A percentile compares a stretch with the other conserved stretches of the same genome.
Evolutionary conservation across 169 alveolate species (phyloP).

Genomic region (Plasmodium malariae): DNA sequence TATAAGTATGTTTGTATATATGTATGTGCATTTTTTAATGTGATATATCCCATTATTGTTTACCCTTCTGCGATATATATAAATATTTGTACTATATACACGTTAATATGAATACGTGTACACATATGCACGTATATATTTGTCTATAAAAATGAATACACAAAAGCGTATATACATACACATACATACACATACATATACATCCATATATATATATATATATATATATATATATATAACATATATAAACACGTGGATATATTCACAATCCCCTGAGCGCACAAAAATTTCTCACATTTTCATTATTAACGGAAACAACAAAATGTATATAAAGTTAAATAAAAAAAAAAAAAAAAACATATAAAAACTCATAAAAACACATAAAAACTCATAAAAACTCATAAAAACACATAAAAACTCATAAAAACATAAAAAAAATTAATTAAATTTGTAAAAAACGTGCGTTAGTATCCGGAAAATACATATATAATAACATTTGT

Average conservation of each 20-base stretch:
- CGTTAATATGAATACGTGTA: not conserved
- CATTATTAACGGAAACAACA: not conserved
- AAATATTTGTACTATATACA: too few species aligned
- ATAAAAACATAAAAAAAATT: too few species aligned
- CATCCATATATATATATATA: not conserved
- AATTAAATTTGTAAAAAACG: too few species aligned
- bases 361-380: too few species aligned
- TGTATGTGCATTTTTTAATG: too few species aligned
- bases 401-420: too few species aligned
- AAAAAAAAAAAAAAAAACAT: not conserved
- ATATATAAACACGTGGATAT: not conserved
- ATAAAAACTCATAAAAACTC: too few species aligned
- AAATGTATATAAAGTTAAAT: not conserved
- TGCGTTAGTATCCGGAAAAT: too few species aligned
- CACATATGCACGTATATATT: not conserved
- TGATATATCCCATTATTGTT: too few species aligned
- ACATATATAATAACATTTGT: too few species aligned
- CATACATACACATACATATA: not conserved
- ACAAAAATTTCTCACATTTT: not conserved
- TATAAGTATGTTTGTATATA: too few species aligned
- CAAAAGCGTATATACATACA: not conserved
- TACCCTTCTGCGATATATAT: too few species aligned
- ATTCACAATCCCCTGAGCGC: not conserved
- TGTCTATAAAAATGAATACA: not conserved
- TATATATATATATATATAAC: conserved; percentile 4